A percentile compares a stretch with the other conserved stretches of the same genome.
phyloP scores from a whole-genome alignment of 805 yeast genomes.

The Ogataea ramenticola region DNA sequence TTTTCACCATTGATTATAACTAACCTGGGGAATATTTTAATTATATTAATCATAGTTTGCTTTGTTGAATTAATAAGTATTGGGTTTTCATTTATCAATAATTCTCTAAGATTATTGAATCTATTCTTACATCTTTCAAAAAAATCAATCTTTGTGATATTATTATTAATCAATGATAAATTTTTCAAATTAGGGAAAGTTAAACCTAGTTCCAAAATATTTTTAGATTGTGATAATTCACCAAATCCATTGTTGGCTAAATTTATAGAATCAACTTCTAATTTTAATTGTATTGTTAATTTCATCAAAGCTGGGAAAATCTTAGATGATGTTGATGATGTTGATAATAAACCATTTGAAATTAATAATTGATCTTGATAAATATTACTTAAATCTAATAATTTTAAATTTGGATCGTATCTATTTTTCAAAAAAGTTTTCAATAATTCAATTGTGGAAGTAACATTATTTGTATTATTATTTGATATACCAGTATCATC shows the following conservation, averaged over 20 bases:
- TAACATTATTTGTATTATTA: conserved; percentile 9
- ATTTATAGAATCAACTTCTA: conserved; percentile 66
- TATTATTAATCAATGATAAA: conserved; percentile 74
- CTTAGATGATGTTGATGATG: conserved; percentile 46
- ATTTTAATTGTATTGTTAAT: conserved; percentile 47
- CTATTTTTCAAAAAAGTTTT: conserved; percentile 55
- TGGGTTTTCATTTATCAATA: conserved; percentile 77
- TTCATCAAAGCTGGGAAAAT: conserved; percentile 88
- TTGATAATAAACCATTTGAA: conserved; percentile 52
- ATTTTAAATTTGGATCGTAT: conserved; percentile 53
- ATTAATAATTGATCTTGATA: conserved; percentile 53
- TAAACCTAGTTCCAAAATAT: conserved; percentile 57
- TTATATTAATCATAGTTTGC: conserved; percentile 50
- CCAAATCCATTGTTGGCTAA: conserved; percentile 56
- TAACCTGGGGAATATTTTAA: conserved; percentile 73
- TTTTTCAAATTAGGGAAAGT: conserved; percentile 73
- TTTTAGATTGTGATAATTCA: conserved; percentile 35
- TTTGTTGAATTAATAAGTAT: conserved; percentile 32
- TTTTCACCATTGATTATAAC: conserved; percentile 70
- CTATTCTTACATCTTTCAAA: conserved; percentile 76
- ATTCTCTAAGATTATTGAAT: conserved; percentile 64
- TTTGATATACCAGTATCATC: conserved; percentile 11
- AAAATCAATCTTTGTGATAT: conserved; percentile 46
- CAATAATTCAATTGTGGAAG: conserved; percentile 54
- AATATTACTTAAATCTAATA: conserved; percentile 65